These are phyloP conservation scores for Chloromonas sp. DNA, from an alignment of 163 green algal species.

Conservation along the genomic window DNA sequence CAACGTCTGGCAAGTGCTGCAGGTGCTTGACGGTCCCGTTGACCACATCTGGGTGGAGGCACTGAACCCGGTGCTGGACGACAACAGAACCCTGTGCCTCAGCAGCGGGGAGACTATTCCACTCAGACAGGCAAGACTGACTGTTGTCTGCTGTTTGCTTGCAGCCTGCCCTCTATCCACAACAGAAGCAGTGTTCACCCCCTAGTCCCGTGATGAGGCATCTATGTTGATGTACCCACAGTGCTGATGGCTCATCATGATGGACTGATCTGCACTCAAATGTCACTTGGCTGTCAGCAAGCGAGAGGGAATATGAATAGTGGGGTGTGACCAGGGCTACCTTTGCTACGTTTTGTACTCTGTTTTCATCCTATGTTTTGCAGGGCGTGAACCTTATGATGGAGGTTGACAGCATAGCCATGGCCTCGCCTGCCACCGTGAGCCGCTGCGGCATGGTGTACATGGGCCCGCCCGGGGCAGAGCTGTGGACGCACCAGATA, in stretches of 20 bases:
- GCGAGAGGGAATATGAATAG: too few species aligned
- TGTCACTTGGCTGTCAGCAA: too few species aligned
- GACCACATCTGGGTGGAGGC: conserved; percentile 61
- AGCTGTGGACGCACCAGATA: conserved; percentile 29
- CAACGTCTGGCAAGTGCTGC: conserved; percentile 10
- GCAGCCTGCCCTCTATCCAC: too few species aligned
- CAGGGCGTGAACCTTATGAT: conserved; percentile 58
- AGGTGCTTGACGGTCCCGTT: conserved; percentile 79
- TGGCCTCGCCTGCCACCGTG: conserved; percentile 64
- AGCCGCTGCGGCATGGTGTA: conserved; percentile 67
- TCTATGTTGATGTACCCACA: too few species aligned
- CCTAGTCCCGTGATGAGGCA: too few species aligned
- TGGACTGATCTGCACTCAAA: too few species aligned
- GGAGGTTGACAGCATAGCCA: conserved; percentile 53
- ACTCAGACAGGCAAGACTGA: conserved; percentile 1
- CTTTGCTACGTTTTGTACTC: too few species aligned
- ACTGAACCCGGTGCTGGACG: conserved; percentile 64
- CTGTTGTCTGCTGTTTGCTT: too few species aligned
- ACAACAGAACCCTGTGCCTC: conserved; percentile 70
- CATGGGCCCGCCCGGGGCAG: conserved; percentile 15
- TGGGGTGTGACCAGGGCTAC: too few species aligned
- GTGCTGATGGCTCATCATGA: too few species aligned
- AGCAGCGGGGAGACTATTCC: conserved; percentile 71
- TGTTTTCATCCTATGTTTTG: too few species aligned
- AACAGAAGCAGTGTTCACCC: too few species aligned